A percentile compares a stretch with the other conserved stretches of the same genome.
Conservation (phyloP, 805 yeast species). For the Schwanniomyces pseudopolymorphus region DNA sequence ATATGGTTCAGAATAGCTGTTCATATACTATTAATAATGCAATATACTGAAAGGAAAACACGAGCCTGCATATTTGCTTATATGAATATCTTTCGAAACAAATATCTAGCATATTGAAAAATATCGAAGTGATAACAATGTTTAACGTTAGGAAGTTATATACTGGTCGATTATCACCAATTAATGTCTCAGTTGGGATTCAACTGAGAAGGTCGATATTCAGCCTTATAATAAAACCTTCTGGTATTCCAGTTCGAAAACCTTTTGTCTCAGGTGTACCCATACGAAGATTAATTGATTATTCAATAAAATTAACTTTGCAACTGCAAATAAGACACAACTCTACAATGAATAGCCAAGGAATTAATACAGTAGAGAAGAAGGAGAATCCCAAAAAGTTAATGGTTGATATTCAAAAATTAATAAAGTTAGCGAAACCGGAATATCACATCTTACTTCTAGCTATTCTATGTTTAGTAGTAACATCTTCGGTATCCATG, state of each 20-base stretch:
- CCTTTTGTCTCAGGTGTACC: neutral
- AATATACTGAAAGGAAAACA: no score
- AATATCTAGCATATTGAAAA: neutral
- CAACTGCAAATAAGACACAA: neutral
- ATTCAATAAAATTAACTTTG: neutral
- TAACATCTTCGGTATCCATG: conserved; percentile 80
- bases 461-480: conserved; percentile 63
- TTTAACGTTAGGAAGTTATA: neutral
- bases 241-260: neutral
- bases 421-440: conserved; percentile 27
- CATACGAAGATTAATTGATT: neutral
- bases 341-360: neutral
- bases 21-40: no score
- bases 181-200: neutral
- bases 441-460: conserved; percentile 52
- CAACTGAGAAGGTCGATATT: neutral
- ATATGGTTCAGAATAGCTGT: no score
- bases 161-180: neutral
- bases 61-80: neutral
- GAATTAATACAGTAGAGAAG: neutral
- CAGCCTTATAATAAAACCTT: neutral
- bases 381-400: conserved; percentile 1
- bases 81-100: neutral
- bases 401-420: conserved; percentile 18
- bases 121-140: neutral